A percentile compares a stretch with the other conserved stretches of the same genome.
Conservation (phyloP, 345 rosid species). For the Citrus australasica region DNA sequence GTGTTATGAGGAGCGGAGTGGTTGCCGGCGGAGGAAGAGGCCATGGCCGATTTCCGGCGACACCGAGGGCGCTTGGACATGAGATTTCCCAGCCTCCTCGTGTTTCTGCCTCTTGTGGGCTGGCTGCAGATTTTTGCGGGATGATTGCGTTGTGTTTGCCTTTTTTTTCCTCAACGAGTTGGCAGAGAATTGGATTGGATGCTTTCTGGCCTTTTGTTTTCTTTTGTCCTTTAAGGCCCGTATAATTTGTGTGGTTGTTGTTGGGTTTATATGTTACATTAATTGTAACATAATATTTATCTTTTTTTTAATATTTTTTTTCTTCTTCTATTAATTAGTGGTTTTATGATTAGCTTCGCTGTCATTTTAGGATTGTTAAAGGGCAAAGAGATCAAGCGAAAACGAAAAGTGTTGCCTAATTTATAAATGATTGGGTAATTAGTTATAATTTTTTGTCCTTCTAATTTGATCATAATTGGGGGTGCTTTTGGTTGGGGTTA, state of each 20-base stretch:
- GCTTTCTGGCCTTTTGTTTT: not conserved
- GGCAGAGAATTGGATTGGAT: not conserved
- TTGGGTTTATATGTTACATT: too few relatives aligned
- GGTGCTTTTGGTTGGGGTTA: too few relatives aligned
- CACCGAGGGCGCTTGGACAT: slow-evolving; percentile 28
- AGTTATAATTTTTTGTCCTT: too few relatives aligned
- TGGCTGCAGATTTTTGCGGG: not conserved
- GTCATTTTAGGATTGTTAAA: not conserved
- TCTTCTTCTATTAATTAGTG: not conserved
- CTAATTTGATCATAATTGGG: too few relatives aligned
- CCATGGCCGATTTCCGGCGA: slow-evolving; percentile 48
- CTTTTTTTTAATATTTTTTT: not conserved
- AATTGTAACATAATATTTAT: too few relatives aligned
- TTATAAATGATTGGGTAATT: too few relatives aligned
- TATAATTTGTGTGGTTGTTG: too few relatives aligned
- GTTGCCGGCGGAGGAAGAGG: slow-evolving; percentile 29
- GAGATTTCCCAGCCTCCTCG: slow-evolving; percentile 48
- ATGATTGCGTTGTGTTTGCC: not conserved
- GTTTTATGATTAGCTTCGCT: not conserved
- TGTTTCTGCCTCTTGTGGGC: not conserved
- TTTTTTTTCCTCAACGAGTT: not conserved
- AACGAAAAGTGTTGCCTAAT: too few relatives aligned
- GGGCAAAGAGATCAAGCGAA: not conserved
- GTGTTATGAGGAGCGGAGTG: slow-evolving; percentile 4
- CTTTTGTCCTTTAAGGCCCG: not conserved